Evolutionary conservation across 164 flowering plant species (phyloP).

Genomic region (Houttuynia cordata): DNA sequence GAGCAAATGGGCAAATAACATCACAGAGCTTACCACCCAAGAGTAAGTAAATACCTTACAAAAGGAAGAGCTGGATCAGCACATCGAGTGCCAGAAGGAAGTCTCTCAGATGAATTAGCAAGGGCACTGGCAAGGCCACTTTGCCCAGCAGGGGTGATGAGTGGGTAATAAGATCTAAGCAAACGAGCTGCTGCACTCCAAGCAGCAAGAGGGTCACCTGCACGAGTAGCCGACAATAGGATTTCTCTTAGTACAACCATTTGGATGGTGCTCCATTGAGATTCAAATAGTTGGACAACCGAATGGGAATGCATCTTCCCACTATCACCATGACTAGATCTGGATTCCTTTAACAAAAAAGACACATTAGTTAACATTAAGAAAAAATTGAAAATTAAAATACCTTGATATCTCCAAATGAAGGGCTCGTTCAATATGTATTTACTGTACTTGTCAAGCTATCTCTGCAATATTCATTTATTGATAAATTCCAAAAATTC

Average conservation of each 20-base stretch:
- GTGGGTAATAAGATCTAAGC: constrained; percentile 89
- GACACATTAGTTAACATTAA: background rate
- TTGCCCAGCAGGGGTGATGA: constrained; percentile 94
- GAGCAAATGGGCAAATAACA: background rate
- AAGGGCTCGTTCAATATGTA: background rate
- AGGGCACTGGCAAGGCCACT: constrained; percentile 95
- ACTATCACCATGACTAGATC: constrained; percentile 35
- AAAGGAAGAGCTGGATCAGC: constrained; percentile 98
- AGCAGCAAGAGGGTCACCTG: constrained; percentile 97
- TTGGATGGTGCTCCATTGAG: constrained; percentile 98
- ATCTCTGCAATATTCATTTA: too few species aligned
- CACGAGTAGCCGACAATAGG: constrained; percentile 84
- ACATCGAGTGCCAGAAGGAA: constrained; percentile 89
- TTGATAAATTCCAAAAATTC: too few species aligned
- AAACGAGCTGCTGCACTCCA: constrained; percentile 99
- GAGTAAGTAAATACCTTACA: constrained; percentile 42
- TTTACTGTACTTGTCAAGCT: too few species aligned
- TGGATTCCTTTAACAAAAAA: constrained; percentile 30
- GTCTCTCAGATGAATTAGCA: constrained; percentile 70
- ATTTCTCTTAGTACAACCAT: constrained; percentile 98
- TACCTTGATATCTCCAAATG: background rate
- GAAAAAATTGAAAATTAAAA: background rate
- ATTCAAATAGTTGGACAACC: constrained; percentile 75
- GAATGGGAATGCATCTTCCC: constrained; percentile 69
- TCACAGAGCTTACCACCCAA: background rate